These are phyloP conservation scores for Boletales sp. DNA, from an alignment of 768 basidiomycete genomes.

Conservation along the genomic window DNA sequence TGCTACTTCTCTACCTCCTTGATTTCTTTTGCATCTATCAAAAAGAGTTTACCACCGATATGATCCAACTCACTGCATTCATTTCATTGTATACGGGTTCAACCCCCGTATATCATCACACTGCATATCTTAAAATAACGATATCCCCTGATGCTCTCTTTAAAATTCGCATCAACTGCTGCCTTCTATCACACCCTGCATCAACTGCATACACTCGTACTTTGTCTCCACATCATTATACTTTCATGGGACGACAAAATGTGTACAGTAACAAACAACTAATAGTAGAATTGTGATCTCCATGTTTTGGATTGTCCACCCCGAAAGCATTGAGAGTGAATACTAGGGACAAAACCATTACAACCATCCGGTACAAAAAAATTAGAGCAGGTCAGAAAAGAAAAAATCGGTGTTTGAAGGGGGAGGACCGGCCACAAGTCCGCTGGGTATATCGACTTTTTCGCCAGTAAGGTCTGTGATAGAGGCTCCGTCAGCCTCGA, in stretches of 20 bases:
- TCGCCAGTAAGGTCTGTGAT: slow-evolving; percentile 81
- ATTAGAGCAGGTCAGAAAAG: slow-evolving; percentile 60
- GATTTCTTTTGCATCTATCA: no score
- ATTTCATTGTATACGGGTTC: slow-evolving; percentile 63
- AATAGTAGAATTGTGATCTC: slow-evolving; percentile 16
- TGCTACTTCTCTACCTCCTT: neutral
- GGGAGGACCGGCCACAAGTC: slow-evolving; percentile 71
- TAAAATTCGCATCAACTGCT: slow-evolving; percentile 26
- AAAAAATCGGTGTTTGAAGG: slow-evolving; percentile 81
- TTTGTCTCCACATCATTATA: slow-evolving; percentile 11
- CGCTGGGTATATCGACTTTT: slow-evolving; percentile 84
- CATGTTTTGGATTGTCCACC: slow-evolving; percentile 2
- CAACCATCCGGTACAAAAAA: slow-evolving; percentile 14
- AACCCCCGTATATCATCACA: slow-evolving; percentile 68
- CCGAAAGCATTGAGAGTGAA: neutral
- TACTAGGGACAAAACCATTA: slow-evolving; percentile 3
- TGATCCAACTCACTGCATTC: slow-evolving; percentile 31
- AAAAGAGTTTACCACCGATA: neutral
- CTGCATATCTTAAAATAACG: slow-evolving; percentile 6
- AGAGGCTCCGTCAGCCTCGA: neutral
- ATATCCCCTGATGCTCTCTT: slow-evolving; percentile 18
- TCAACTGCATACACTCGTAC: slow-evolving; percentile 51
- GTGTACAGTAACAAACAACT: slow-evolving; percentile 22
- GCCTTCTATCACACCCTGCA: slow-evolving; percentile 37
- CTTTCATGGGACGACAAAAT: slow-evolving; percentile 14